phyloP scores from a whole-genome alignment of 1,139 yeast genomes.

The Suhomyces terraborum region DNA sequence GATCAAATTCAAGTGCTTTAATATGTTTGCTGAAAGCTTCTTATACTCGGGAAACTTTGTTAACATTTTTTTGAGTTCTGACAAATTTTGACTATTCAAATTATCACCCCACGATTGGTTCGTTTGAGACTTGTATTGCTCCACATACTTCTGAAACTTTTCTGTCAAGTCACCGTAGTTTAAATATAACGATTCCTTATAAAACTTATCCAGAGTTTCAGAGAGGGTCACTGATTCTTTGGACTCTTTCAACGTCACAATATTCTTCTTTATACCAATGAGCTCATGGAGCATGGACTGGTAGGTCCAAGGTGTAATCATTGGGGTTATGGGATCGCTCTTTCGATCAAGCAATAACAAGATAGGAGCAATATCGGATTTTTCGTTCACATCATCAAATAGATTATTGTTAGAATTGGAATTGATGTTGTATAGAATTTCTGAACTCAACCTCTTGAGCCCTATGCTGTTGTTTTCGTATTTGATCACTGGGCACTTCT shows the following conservation, averaged over 20 bases:
- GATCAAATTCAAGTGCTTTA: conserved; percentile 88
- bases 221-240: conserved; percentile 58
- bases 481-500: conserved; percentile 74
- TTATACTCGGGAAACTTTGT: conserved; percentile 94
- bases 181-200: conserved; percentile 74
- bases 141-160: conserved; percentile 80
- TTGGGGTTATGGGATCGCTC: conserved; percentile 90
- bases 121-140: conserved; percentile 77
- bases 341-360: conserved; percentile 80
- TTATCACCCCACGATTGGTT: conserved; percentile 62
- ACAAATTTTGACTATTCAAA: conserved; percentile 65
- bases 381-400: conserved; percentile 62
- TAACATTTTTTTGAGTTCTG: conserved; percentile 86
- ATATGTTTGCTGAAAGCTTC: conserved; percentile 82
- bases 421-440: conserved; percentile 59
- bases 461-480: conserved; percentile 72
- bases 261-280: conserved; percentile 76
- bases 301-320: conserved; percentile 94
- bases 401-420: conserved; percentile 58
- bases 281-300: conserved; percentile 97
- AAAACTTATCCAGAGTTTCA: conserved; percentile 68
- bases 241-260: conserved; percentile 62
- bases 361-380: conserved; percentile 69
- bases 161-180: conserved; percentile 96
- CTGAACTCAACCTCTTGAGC: conserved; percentile 65